Conservation (phyloP, 129 eudicot genomes). For the Chrysanthemum makinoi region DNA sequence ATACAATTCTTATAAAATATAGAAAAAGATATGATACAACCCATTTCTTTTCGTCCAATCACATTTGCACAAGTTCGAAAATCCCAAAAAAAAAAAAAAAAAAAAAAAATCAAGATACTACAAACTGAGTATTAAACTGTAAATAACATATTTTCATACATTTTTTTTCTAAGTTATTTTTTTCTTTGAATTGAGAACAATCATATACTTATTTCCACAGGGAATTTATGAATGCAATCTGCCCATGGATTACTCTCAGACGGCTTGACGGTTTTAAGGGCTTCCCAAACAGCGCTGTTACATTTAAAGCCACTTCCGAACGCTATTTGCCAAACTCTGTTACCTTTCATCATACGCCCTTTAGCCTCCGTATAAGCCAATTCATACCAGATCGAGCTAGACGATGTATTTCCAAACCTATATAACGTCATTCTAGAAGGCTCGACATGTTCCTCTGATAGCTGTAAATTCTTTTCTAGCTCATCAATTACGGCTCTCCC, state of each 20-base stretch:
- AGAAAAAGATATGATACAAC: constrained; percentile 1
- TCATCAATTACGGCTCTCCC: constrained; percentile 71
- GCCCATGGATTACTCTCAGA: constrained; percentile 45
- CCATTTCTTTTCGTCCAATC: constrained; percentile 11
- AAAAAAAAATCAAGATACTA: not conserved
- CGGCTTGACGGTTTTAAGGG: constrained; percentile 43
- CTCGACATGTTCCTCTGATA: constrained; percentile 49
- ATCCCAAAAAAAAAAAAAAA: not conserved
- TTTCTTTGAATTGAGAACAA: not conserved
- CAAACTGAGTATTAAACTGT: not conserved
- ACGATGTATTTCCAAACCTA: constrained; percentile 66
- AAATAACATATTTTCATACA: not conserved
- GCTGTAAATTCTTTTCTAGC: constrained; percentile 53
- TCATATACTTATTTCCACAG: constrained; percentile 27
- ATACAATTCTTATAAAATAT: not conserved
- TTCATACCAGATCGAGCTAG: constrained; percentile 74
- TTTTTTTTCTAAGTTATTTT: not conserved
- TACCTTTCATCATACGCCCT: constrained; percentile 53
- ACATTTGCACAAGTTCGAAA: not conserved
- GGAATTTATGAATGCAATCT: constrained; percentile 52
- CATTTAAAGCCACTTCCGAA: constrained; percentile 73
- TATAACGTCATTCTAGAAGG: constrained; percentile 71
- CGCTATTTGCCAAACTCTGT: constrained; percentile 65
- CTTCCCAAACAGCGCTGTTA: constrained; percentile 71
- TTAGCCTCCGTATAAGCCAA: constrained; percentile 65